A percentile compares a stretch with the other conserved stretches of the same genome.
phyloP scores from a whole-genome alignment of 2,329 filamentous ascomycete genomes.

The Pestalotiopsis sp. region DNA sequence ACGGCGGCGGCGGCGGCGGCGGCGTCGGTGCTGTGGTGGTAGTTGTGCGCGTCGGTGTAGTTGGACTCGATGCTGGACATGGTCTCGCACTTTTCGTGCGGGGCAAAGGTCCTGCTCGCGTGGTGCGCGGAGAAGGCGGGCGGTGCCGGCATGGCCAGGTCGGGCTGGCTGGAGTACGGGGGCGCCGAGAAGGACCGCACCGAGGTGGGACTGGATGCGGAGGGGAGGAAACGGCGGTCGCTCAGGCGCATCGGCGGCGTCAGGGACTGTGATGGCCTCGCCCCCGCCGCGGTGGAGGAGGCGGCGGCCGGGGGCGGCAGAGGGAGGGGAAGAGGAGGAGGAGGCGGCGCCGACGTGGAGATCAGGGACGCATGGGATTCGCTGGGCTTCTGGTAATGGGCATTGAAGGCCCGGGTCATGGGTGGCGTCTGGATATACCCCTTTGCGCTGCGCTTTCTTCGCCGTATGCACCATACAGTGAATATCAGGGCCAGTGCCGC shows the following conservation, averaged over 20 bases:
- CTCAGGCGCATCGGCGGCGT: conserved; percentile 49
- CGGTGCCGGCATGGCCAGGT: conserved; percentile 37
- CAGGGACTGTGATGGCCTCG: conserved; percentile 30
- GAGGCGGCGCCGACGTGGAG: conserved; percentile 23
- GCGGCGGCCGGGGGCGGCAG: conserved; percentile 14
- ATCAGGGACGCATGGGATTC: conserved; percentile 47
- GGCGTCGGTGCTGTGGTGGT: not conserved
- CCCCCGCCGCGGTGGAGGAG: conserved; percentile 24
- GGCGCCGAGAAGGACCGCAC: conserved; percentile 19
- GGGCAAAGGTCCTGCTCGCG: conserved; percentile 36
- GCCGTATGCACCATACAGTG: conserved; percentile 40
- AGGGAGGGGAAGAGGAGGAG: conserved; percentile 29
- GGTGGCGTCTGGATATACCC: conserved; percentile 21
- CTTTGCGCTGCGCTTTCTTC: conserved; percentile 27
- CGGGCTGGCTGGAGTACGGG: conserved; percentile 6
- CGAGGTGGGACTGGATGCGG: conserved; percentile 29
- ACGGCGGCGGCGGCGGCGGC: not conserved
- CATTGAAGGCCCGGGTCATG: conserved; percentile 25
- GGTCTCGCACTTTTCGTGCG: conserved; percentile 30
- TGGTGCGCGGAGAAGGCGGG: conserved; percentile 39
- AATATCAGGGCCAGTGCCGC: conserved; percentile 39
- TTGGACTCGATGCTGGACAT: conserved; percentile 11
- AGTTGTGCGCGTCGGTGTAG: not conserved
- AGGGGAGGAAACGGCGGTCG: conserved; percentile 47
- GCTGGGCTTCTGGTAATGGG: conserved; percentile 27